Base-by-base conservation (phyloP, 495 filamentous ascomycete genomes). In the Aspergillus avenaceus region DNA sequence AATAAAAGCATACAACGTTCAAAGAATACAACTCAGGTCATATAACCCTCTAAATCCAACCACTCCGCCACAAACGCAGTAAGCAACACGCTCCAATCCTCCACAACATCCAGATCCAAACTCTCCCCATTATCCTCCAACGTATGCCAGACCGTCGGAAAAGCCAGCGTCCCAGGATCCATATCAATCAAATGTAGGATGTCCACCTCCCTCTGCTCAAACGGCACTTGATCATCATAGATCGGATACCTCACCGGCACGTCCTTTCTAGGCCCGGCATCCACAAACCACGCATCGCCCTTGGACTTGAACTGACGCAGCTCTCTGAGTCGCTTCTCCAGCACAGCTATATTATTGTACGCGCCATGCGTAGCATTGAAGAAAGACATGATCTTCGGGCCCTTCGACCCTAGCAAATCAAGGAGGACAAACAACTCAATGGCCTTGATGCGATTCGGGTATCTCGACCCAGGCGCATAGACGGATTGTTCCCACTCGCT, bases 121-220 rank as follows among this genome's bases (percentile, higher is more conserved):
- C 18, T 12, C 24, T 44, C 22, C 41, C 22, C 41, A 18, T 44
- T 26, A 28, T 44, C 41, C n/a, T 28, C 11, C 5, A 42, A 13
- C 5, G 40, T 42, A 42, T 42, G 40, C 40, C 41, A 44, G 21
- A 44, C 41, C 8, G 4, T 4, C 21, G 41, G 41, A 44, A 44
- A 44, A 2, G 1, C 19, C 22, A 22, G 11, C 5, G 22, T 18
- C 7, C 2, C 14, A 5, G 22, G 24, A 16, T 44, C 22, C 7
- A 4, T 11, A 28, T 28, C 41, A 28, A 28, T 44, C 5, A 44
- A 14, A 28, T 28, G 41, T 4, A 44, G 9, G 3, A 44, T 16
- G 4, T 28, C 23, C 22, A 44, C 41, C 13, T 24, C 41, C 3
- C 16, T 22, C 22, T 42, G 2, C 40, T 2, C 5, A 28, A 44